These are phyloP conservation scores for Lactifluus subvellereus DNA, from an alignment of 768 basidiomycete genomes.

Conservation along the genomic window DNA sequence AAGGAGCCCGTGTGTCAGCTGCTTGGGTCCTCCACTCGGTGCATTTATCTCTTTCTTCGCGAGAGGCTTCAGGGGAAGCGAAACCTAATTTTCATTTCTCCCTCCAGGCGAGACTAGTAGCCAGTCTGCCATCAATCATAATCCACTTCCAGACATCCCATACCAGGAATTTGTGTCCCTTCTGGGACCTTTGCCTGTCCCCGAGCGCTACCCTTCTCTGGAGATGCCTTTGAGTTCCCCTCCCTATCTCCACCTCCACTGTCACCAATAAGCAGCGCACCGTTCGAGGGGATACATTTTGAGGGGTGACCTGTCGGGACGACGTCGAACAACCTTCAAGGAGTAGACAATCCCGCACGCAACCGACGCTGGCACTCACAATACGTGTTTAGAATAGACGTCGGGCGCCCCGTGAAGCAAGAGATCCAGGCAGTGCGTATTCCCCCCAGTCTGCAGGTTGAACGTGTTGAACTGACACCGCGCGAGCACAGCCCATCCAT, in stretches of 20 bases:
- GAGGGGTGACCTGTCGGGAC: slow-evolving; percentile 77
- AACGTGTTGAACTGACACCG: background rate
- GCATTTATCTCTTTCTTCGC: background rate
- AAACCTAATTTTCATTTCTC: background rate
- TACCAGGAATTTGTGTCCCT: slow-evolving; percentile 82
- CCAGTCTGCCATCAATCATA: slow-evolving; percentile 77
- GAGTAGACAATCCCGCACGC: slow-evolving; percentile 72
- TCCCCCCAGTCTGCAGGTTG: background rate
- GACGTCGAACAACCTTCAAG: slow-evolving; percentile 70
- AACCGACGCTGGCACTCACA: slow-evolving; percentile 81
- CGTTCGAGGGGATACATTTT: slow-evolving; percentile 84
- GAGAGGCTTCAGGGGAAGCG: too few relatives aligned
- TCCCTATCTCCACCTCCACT: slow-evolving; percentile 18
- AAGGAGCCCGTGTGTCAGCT: slow-evolving; percentile 63
- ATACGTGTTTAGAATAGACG: slow-evolving; percentile 76
- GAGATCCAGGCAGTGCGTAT: slow-evolving; percentile 69
- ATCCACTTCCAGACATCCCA: slow-evolving; percentile 79
- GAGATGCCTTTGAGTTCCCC: slow-evolving; percentile 27
- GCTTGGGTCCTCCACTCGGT: slow-evolving; percentile 83
- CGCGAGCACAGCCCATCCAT: slow-evolving; percentile 56
- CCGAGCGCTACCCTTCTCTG: slow-evolving; percentile 62
- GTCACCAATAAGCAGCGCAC: slow-evolving; percentile 40
- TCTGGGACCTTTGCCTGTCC: slow-evolving; percentile 71
- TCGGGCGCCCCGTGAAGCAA: slow-evolving; percentile 66
- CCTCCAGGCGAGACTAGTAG: slow-evolving; percentile 48